Percentiles rank a stretch among this genome's conserved stretches.
Evolutionary conservation across 306 rosid species (phyloP).

Genomic region (Pyrus pyrifolia): DNA sequence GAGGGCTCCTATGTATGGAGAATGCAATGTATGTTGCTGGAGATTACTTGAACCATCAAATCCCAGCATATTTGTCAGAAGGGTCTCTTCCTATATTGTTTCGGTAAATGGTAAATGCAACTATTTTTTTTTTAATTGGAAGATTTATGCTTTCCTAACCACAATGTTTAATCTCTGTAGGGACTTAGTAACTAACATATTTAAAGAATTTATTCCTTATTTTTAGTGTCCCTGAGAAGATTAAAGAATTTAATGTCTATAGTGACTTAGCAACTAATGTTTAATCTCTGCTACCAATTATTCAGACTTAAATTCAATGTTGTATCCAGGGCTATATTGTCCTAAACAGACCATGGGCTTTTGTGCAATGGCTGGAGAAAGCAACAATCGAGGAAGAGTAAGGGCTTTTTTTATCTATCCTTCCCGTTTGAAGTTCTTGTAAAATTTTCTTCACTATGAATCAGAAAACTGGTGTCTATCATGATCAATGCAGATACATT

Average conservation of each 20-base stretch:
- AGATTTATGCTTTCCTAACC: too few species aligned
- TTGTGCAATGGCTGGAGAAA: constrained; percentile 94
- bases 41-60: not conserved
- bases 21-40: not conserved
- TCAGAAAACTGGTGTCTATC: constrained; percentile 20
- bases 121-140: too few species aligned
- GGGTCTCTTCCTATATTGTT: too few species aligned
- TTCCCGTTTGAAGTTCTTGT: not conserved
- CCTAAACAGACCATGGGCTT: constrained; percentile 96
- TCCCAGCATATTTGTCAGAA: too few species aligned
- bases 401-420: constrained; percentile 6
- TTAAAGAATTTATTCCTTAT: too few species aligned
- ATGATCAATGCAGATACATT: constrained; percentile 73
- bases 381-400: constrained; percentile 82
- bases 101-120: too few species aligned
- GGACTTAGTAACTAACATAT: too few species aligned
- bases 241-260: too few species aligned
- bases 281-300: not conserved
- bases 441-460: constrained; percentile 9
- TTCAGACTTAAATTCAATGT: constrained; percentile 2
- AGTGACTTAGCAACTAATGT: too few species aligned
- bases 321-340: constrained; percentile 73
- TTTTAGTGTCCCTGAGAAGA: not conserved
- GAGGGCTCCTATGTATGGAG: not conserved
- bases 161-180: too few species aligned